Evolutionary conservation across 202 grass and related monocot genomes (phyloP).

Genomic region (Musa balbisiana): DNA sequence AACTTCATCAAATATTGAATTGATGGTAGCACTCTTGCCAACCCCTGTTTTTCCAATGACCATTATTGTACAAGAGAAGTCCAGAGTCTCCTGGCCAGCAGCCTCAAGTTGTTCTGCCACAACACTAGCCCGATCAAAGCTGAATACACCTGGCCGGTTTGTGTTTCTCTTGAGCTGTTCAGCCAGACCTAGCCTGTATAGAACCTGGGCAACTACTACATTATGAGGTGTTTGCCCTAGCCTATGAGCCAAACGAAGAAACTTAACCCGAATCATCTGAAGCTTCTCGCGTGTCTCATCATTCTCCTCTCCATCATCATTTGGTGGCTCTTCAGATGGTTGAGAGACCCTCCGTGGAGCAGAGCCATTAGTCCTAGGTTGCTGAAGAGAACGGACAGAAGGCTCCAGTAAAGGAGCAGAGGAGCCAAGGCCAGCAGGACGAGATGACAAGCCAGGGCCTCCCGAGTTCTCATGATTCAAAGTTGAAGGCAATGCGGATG

Average conservation of each 20-base stretch:
- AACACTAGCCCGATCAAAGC: conserved; percentile 61
- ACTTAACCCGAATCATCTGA: conserved; percentile 82
- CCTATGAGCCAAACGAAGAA: conserved; percentile 70
- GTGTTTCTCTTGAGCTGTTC: conserved; percentile 80
- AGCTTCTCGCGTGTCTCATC: conserved; percentile 90
- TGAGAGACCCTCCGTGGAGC: conserved; percentile 25
- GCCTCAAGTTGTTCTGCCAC: conserved; percentile 83
- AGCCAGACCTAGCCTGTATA: conserved; percentile 86
- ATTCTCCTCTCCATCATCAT: conserved; percentile 58
- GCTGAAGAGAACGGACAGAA: conserved; percentile 48
- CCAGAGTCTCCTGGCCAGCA: conserved; percentile 48
- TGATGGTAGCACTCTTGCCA: conserved; percentile 89
- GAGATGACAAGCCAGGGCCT: conserved; percentile 33
- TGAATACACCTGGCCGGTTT: conserved; percentile 44
- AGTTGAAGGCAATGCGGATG: conserved; percentile 21
- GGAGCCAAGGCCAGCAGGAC: conserved; percentile 71
- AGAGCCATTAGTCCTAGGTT: conserved; percentile 35
- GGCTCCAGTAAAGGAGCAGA: conserved; percentile 49
- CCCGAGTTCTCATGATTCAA: conserved; percentile 12
- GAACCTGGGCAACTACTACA: conserved; percentile 89
- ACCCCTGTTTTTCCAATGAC: conserved; percentile 90
- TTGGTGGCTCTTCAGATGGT: conserved; percentile 34
- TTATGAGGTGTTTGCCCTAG: conserved; percentile 86
- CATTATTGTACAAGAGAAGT: conserved; percentile 86
- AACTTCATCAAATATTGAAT: conserved; percentile 76